Conservation (phyloP, 495 filamentous ascomycete genomes). For the Cudoniella acicularis region DNA sequence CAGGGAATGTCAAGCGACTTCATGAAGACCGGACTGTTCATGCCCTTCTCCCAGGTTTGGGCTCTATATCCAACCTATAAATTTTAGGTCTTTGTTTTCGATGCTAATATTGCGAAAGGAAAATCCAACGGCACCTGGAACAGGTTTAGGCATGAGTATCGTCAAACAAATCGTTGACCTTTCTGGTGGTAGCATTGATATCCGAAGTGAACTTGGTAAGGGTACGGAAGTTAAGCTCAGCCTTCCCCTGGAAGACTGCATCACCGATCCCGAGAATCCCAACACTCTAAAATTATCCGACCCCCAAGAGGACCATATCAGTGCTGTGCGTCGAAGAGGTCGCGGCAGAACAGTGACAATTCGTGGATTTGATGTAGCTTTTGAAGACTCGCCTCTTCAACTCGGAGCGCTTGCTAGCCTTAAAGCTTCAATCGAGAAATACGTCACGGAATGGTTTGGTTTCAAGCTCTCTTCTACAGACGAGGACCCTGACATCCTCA, state of each 20-base stretch:
- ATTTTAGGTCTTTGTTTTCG: conserved; percentile 3
- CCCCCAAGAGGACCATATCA: conserved; percentile 1
- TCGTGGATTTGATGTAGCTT: conserved; percentile 7
- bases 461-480: conserved; percentile 22
- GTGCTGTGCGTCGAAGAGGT: conserved; percentile 12
- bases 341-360: conserved; percentile 9
- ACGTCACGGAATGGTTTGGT: conserved; percentile 34
- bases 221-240: conserved; percentile 19
- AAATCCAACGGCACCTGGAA: conserved; percentile 11
- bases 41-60: conserved; percentile 69
- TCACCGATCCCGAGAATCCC: background rate
- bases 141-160: conserved; percentile 64
- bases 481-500: conserved; percentile 4
- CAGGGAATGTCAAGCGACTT: conserved; percentile 67
- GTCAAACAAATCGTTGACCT: conserved; percentile 60
- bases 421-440: conserved; percentile 32
- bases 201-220: conserved; percentile 28
- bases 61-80: conserved; percentile 40
- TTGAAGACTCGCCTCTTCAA: background rate
- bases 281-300: background rate
- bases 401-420: conserved; percentile 7
- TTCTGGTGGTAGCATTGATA: conserved; percentile 54
- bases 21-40: conserved; percentile 59
- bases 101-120: conserved; percentile 13
- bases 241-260: conserved; percentile 14